Evolutionary conservation across 345 rosid species (phyloP).

Genomic region (Aquilaria yunnanensis): DNA sequence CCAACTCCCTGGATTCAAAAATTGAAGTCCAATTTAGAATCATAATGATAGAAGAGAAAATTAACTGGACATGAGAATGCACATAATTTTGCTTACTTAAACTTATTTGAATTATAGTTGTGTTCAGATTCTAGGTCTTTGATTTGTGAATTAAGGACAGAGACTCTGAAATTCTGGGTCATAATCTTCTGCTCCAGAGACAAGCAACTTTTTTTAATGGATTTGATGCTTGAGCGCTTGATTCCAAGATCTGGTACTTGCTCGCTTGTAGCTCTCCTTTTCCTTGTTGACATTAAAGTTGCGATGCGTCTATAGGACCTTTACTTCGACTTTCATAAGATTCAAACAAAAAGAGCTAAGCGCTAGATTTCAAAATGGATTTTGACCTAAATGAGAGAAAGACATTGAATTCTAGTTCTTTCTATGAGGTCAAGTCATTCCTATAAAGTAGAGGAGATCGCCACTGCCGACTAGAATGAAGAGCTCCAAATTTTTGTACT

Average conservation of each 20-base stretch:
- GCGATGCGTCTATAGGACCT: neutral
- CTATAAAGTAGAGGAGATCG: conserved; percentile 56
- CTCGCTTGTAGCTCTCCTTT: conserved; percentile 57
- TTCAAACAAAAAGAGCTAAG: conserved; percentile 7
- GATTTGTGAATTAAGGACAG: conserved; percentile 41
- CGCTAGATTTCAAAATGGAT: neutral
- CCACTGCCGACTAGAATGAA: conserved; percentile 29
- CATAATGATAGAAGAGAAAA: neutral
- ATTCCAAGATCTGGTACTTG: conserved; percentile 36
- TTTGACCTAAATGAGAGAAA: conserved; percentile 54
- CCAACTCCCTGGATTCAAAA: conserved; percentile 39
- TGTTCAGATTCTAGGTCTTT: conserved; percentile 35
- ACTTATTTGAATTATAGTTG: conserved; percentile 15
- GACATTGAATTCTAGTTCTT: conserved; percentile 49
- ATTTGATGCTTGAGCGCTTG: conserved; percentile 32
- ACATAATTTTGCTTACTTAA: conserved; percentile 28
- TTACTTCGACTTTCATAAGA: conserved; percentile 1
- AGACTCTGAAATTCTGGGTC: conserved; percentile 45
- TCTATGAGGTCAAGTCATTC: conserved; percentile 71
- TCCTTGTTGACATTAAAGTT: conserved; percentile 25
- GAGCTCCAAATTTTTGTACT: conserved; percentile 11
- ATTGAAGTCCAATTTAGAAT: neutral
- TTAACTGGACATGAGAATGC: neutral
- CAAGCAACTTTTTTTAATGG: conserved; percentile 51
- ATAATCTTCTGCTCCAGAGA: conserved; percentile 47